These are phyloP conservation scores for Nidularia pulvinata DNA, from an alignment of 768 basidiomycete genomes.

Conservation along the genomic window DNA sequence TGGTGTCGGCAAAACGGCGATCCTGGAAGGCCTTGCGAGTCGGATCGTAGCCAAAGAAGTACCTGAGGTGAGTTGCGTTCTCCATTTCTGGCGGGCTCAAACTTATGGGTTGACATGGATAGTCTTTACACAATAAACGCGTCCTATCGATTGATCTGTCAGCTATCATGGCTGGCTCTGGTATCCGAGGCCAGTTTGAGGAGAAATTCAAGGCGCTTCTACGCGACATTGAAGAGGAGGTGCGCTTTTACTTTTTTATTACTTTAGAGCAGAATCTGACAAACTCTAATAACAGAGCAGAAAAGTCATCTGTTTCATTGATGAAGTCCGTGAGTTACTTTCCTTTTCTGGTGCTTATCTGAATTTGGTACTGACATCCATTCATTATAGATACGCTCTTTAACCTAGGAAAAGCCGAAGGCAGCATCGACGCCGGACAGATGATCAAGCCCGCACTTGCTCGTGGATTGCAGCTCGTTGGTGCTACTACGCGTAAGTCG, in stretches of 20 bases:
- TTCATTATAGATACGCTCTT: slow-evolving; percentile 63
- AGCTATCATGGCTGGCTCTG: slow-evolving; percentile 85
- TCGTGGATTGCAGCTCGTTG: slow-evolving; percentile 84
- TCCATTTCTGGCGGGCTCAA: not conserved
- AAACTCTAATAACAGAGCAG: slow-evolving; percentile 40
- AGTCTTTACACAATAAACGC: slow-evolving; percentile 88
- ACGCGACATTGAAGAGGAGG: slow-evolving; percentile 89
- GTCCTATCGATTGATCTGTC: slow-evolving; percentile 86
- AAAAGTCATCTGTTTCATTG: slow-evolving; percentile 90
- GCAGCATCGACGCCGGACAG: slow-evolving; percentile 89
- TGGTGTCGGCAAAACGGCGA: slow-evolving; percentile 93
- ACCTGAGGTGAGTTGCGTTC: slow-evolving; percentile 64
- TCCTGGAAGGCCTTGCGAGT: slow-evolving; percentile 86
- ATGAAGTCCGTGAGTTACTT: slow-evolving; percentile 81
- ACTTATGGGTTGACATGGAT: not conserved
- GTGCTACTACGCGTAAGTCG: slow-evolving; percentile 82
- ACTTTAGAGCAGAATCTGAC: slow-evolving; percentile 6
- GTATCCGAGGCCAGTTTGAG: slow-evolving; percentile 91
- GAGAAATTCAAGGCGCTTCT: slow-evolving; percentile 91
- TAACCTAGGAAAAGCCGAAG: slow-evolving; percentile 90
- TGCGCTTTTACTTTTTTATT: slow-evolving; percentile 22
- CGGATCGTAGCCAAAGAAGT: slow-evolving; percentile 89
- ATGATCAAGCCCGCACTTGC: slow-evolving; percentile 95
- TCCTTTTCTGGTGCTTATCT: not conserved
- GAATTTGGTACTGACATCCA: not conserved